A percentile compares a stretch with the other conserved stretches of the same genome.
Conservation (phyloP, 176 grass and related monocot species). For the Cenchrus americanus region DNA sequence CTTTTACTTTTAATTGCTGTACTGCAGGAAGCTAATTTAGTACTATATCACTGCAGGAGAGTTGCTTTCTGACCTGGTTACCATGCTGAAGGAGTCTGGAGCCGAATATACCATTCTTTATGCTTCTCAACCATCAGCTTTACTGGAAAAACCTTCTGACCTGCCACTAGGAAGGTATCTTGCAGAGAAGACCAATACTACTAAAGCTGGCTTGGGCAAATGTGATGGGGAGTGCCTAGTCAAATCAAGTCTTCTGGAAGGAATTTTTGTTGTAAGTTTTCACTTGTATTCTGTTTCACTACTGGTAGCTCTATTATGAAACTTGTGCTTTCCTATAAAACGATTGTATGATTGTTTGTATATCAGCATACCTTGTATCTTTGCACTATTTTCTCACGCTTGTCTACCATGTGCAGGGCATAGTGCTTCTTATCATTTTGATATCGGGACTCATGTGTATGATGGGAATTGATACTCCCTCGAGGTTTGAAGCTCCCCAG, state of each 20-base stretch:
- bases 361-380: not conserved
- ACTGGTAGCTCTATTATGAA: not conserved
- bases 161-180: slow-evolving; percentile 66
- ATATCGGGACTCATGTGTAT: slow-evolving; percentile 93
- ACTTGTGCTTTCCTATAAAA: not conserved
- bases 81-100: slow-evolving; percentile 58
- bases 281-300: not conserved
- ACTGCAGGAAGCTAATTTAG: not conserved
- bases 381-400: slow-evolving; percentile 14
- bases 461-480: slow-evolving; percentile 87
- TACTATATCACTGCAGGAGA: slow-evolving; percentile 51
- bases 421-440: slow-evolving; percentile 91
- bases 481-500: slow-evolving; percentile 78
- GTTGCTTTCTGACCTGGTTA: slow-evolving; percentile 66
- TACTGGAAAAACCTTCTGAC: slow-evolving; percentile 41
- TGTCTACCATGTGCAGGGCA: slow-evolving; percentile 59
- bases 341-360: slow-evolving; percentile 6
- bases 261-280: slow-evolving; percentile 82
- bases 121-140: slow-evolving; percentile 60
- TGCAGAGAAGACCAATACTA: slow-evolving; percentile 56
- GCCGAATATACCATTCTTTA: slow-evolving; percentile 83
- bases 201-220: slow-evolving; percentile 42
- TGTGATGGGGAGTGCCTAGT: slow-evolving; percentile 79
- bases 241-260: slow-evolving; percentile 86
- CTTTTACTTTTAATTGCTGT: slow-evolving; percentile 15